A percentile compares a stretch with the other conserved stretches of the same genome.
Evolutionary conservation across 495 filamentous ascomycete species (phyloP).

Genomic region (Ascodesmis nigricans): DNA sequence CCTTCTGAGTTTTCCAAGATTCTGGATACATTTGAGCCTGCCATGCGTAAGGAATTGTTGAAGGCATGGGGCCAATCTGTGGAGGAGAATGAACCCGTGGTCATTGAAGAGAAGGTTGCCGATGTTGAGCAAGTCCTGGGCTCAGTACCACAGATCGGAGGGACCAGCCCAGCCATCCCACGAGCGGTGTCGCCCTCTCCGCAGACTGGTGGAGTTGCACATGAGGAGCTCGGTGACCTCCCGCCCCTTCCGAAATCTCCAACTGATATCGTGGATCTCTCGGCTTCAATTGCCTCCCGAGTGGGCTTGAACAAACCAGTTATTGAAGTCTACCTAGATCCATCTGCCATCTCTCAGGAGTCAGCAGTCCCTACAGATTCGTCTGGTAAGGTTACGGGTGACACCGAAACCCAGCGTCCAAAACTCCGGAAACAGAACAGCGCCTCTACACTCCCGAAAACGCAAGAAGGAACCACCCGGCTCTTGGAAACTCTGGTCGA

Average conservation of each 20-base stretch:
- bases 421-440: slow-evolving; percentile 18
- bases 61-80: slow-evolving; percentile 19
- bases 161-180: slow-evolving; percentile 9
- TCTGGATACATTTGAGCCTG: slow-evolving; percentile 17
- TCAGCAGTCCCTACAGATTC: slow-evolving; percentile 4
- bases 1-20: slow-evolving; percentile 16
- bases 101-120: slow-evolving; percentile 21
- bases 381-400: slow-evolving; percentile 8
- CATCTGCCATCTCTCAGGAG: too few relatives aligned
- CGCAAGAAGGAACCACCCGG: slow-evolving; percentile 29
- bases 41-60: slow-evolving; percentile 15
- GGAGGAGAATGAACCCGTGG: slow-evolving; percentile 16
- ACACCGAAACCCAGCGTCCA: slow-evolving; percentile 17
- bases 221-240: slow-evolving; percentile 12
- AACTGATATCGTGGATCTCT: too few relatives aligned
- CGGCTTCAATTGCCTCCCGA: too few relatives aligned
- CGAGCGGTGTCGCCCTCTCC: slow-evolving; percentile 15
- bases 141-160: slow-evolving; percentile 16
- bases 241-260: slow-evolving; percentile 1
- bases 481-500: slow-evolving; percentile 56
- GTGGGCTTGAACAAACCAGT: too few relatives aligned
- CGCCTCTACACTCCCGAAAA: slow-evolving; percentile 23
- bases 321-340: slow-evolving; percentile 39
- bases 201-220: slow-evolving; percentile 18
- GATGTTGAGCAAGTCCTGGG: slow-evolving; percentile 21